Evolutionary conservation across 805 yeast species (phyloP).

Genomic region (Vanderwaltozyma yarrowii): DNA sequence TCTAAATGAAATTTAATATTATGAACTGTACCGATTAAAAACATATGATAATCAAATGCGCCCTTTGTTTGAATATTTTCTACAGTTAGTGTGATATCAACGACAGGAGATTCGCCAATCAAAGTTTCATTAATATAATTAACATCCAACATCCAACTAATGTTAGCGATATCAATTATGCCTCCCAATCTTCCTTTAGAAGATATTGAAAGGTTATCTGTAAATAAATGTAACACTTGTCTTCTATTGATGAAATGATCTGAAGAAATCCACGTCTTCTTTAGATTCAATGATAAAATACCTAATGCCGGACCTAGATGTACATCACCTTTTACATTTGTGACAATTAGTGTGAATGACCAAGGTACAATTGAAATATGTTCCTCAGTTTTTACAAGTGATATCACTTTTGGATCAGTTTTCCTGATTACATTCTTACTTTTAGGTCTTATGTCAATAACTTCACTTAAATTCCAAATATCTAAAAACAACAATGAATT

Average conservation of each 20-base stretch:
- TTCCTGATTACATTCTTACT: slow-evolving; percentile 1
- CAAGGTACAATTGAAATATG: slow-evolving; percentile 54
- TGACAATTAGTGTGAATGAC: slow-evolving; percentile 49
- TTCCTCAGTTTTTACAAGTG: slow-evolving; percentile 27
- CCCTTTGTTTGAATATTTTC: slow-evolving; percentile 47
- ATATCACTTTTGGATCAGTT: background rate
- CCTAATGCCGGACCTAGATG: slow-evolving; percentile 86
- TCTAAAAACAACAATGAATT: slow-evolving; percentile 76
- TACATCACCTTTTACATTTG: slow-evolving; percentile 43
- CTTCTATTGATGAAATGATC: slow-evolving; percentile 59
- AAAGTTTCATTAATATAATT: slow-evolving; percentile 50
- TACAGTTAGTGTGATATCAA: slow-evolving; percentile 50
- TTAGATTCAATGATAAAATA: slow-evolving; percentile 41
- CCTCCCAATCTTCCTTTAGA: slow-evolving; percentile 83
- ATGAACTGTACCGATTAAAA: slow-evolving; percentile 50
- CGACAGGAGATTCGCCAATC: slow-evolving; percentile 50
- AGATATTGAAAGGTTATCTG: slow-evolving; percentile 39
- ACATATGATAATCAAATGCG: slow-evolving; percentile 79
- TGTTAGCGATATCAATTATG: slow-evolving; percentile 36
- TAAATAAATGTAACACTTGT: slow-evolving; percentile 55
- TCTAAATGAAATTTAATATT: slow-evolving; percentile 44
- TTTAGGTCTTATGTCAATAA: slow-evolving; percentile 13
- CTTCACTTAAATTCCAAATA: slow-evolving; percentile 58
- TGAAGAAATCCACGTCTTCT: slow-evolving; percentile 58
- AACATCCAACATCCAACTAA: slow-evolving; percentile 53